Base-by-base conservation (phyloP, 345 rosid genomes). In the Bruguiera parviflora region DNA sequence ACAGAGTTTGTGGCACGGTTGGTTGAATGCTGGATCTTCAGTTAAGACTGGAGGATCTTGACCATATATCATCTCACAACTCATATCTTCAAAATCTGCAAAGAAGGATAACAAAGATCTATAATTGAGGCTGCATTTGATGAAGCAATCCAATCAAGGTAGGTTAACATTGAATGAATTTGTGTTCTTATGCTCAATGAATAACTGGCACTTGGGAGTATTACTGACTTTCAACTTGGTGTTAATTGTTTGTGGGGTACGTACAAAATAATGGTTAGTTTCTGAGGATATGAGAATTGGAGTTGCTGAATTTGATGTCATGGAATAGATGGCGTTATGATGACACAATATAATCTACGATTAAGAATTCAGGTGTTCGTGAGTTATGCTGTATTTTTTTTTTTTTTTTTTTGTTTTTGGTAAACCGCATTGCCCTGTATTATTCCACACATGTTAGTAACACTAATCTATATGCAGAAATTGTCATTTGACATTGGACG, bases 1-100 rank as follows among this genome's bases (percentile, higher is more conserved):
- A 91, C 98, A 94, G 75, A 83, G 75, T 78, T 86, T 82, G 72
- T 80, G 86, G 84, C 98, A 94, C 21, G 96, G 96, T 66, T 91
- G 95, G 65, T 75, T 84, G 79, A 89, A 74, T 37, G 87, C 96
- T 15, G 98, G 95, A 77, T 94, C 98, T 71, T 89, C 90, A 6
- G 66, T 53, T 53, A 80, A 24, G 47, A 77, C 72, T 37, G 91
- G 92, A 62, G 97, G 97, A 6, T 94, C 95, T 74, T 84, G 85
- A 53, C 98, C 98, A 66, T 86, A 91, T 77, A 95, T 82, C 93
- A 91, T 91, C 81, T 91, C 83, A 24, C 99, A 95, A 61, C 97
- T 95, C 88, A 88, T 89, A 73, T 91, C 96, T 55, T 92, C 88
- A 84, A 95, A 95, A 85, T 95, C 97, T 95, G 85, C 77, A 81